Percentiles rank a stretch among this genome's conserved stretches.
Evolutionary conservation across 331 rosid genomes (phyloP).

Genomic region (Stylosanthes scabra): DNA sequence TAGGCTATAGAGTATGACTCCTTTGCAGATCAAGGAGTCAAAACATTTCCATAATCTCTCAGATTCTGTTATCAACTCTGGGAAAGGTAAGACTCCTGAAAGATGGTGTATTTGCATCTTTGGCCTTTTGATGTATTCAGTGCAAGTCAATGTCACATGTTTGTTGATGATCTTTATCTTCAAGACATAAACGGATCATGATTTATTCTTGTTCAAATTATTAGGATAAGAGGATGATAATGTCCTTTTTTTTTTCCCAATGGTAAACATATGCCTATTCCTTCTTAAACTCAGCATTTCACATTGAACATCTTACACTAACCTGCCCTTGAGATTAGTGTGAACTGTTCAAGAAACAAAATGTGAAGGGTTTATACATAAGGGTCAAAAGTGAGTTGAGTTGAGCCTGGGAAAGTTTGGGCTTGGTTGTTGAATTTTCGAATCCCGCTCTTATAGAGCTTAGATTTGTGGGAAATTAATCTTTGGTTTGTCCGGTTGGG

Average conservation of each 20-base stretch:
- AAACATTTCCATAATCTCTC: conserved; percentile 28
- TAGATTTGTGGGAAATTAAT: too few species aligned
- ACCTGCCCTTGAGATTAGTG: background rate
- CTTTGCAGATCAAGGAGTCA: conserved; percentile 37
- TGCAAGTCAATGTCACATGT: conserved; percentile 24
- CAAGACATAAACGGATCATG: background rate
- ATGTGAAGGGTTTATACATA: too few species aligned
- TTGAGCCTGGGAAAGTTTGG: too few species aligned
- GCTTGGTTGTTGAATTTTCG: too few species aligned
- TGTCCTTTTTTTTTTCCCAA: background rate
- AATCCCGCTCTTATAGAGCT: too few species aligned
- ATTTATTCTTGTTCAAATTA: background rate
- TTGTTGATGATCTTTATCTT: conserved; percentile 26
- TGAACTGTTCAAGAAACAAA: background rate
- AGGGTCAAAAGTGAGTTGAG: too few species aligned
- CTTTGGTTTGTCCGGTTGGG: too few species aligned
- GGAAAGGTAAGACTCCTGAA: conserved; percentile 27
- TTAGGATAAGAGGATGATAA: background rate
- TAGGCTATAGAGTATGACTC: conserved; percentile 47
- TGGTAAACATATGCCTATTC: background rate
- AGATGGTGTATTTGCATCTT: conserved; percentile 38
- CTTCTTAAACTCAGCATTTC: background rate
- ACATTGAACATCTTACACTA: too few species aligned
- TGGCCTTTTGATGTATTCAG: conserved; percentile 38
- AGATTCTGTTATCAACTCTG: conserved; percentile 28